Percentiles rank a stretch among this genome's conserved stretches.
phyloP scores from a whole-genome alignment of 768 basidiomycete species.

The Boletus sp. region DNA sequence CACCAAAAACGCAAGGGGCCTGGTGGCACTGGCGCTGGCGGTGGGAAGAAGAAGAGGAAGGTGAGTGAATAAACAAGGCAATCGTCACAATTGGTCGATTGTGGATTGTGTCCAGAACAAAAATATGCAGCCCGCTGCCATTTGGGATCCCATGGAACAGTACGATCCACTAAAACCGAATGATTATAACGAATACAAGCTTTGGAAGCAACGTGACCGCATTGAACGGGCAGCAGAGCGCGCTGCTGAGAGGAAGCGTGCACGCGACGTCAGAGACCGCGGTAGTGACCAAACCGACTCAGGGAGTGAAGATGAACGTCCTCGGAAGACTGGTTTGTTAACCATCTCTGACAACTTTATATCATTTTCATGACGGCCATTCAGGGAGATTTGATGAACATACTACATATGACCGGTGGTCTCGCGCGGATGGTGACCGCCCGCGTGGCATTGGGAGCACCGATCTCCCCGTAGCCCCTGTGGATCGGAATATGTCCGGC shows the following conservation, averaged over 20 bases:
- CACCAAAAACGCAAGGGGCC: slow-evolving; percentile 49
- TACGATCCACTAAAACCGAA: slow-evolving; percentile 85
- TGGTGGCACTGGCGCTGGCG: slow-evolving; percentile 45
- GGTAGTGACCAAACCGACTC: slow-evolving; percentile 65
- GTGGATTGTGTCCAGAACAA: slow-evolving; percentile 48
- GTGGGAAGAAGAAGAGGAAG: slow-evolving; percentile 56
- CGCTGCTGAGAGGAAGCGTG: slow-evolving; percentile 57
- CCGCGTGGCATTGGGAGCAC: slow-evolving; percentile 24
- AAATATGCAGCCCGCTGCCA: slow-evolving; percentile 44
- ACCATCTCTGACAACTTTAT: not conserved
- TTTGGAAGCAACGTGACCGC: slow-evolving; percentile 72
- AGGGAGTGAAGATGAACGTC: slow-evolving; percentile 62
- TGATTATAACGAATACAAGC: slow-evolving; percentile 85
- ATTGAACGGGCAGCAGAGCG: slow-evolving; percentile 67
- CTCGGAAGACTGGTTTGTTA: slow-evolving; percentile 61
- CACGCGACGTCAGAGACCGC: slow-evolving; percentile 43
- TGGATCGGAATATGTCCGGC: slow-evolving; percentile 56
- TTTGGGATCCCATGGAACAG: slow-evolving; percentile 76
- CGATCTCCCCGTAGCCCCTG: slow-evolving; percentile 32
- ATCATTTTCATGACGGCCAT: slow-evolving; percentile 26
- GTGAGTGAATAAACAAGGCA: slow-evolving; percentile 32
- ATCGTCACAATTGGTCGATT: slow-evolving; percentile 1
- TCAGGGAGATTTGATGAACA: slow-evolving; percentile 35
- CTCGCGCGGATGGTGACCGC: slow-evolving; percentile 48
- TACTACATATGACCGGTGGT: slow-evolving; percentile 51